Base-by-base conservation (phyloP, 169 alveolate genomes). In the Neospora caninum region DNA sequence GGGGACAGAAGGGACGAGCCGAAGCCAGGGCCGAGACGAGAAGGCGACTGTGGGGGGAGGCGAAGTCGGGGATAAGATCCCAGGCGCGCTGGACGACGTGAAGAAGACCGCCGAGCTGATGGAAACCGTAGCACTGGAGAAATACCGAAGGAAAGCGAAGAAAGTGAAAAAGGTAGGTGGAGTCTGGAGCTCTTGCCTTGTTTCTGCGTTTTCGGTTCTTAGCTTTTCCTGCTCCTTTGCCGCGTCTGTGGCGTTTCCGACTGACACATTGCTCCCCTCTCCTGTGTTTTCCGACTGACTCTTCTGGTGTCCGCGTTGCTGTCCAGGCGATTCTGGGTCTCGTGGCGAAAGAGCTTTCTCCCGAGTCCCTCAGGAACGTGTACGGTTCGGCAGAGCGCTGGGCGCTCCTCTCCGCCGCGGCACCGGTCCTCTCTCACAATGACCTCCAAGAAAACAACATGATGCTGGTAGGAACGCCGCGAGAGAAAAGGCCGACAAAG, bases 361-460 rank as follows among this genome's bases (percentile, higher is more conserved):
- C 84, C 84, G 84, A 36, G 42, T 10, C 20, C 36, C 69, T 89
- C 42, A 45, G 10, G 41, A n/a, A 20, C 88, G 82, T 80, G 49
- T 80, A 89, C 58, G 58, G 84, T 29, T 84, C 54, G 29, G 89
- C 9, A n/a, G 89, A 58, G 41, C 36, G 64, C n/a, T 54, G 80
- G 69, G 20, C 10, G 18, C 80, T 73, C 43, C 93, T 89, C 88
- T 89, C 93, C 31, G 93, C 82, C 25, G 80, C 78, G 6, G 39
- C 54, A 1, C 88, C 73, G 31, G 93, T 89, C 27, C 93, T 89
- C 53, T 43, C 82, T 39, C 93, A 89, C 88, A 89, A 89, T 73
- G 93, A 89, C 88, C 45, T 69, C 16, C 97, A 95, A 82, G 97
- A 95, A 86, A 95, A 95, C 88, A 95, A 95, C 73, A 64, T 96